These are phyloP conservation scores for Leccinum uliginosum DNA, from an alignment of 768 basidiomycete species.

Conservation along the genomic window DNA sequence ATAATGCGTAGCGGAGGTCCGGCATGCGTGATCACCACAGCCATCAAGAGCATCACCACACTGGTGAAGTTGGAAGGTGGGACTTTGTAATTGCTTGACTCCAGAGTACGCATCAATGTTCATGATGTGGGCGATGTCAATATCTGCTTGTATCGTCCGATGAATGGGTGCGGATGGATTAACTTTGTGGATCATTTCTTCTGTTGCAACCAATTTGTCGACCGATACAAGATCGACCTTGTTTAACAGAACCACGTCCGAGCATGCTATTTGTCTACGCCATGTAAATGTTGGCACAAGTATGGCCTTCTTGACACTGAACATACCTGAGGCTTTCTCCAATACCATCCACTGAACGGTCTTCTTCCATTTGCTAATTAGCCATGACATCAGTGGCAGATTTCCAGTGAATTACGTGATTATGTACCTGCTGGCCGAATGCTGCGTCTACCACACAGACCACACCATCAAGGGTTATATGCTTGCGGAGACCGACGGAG, in stretches of 20 bases:
- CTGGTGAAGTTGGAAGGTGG: constrained; percentile 26
- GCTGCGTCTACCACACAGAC: constrained; percentile 90
- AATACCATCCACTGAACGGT: constrained; percentile 55
- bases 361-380: constrained; percentile 81
- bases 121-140: constrained; percentile 76
- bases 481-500: constrained; percentile 57
- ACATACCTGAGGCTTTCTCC: constrained; percentile 78
- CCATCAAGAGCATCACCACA: constrained; percentile 30
- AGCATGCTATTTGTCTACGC: constrained; percentile 85
- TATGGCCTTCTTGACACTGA: background rate
- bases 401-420: constrained; percentile 29
- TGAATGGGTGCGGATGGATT: constrained; percentile 80
- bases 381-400: constrained; percentile 1
- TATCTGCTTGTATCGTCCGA: constrained; percentile 61
- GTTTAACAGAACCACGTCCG: constrained; percentile 90
- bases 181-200: constrained; percentile 60
- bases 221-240: constrained; percentile 74
- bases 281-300: background rate
- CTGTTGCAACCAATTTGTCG: constrained; percentile 42
- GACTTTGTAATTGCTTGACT: constrained; percentile 28
- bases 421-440: constrained; percentile 59
- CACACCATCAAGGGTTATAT: constrained; percentile 82
- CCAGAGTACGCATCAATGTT: constrained; percentile 75
- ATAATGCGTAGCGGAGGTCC: constrained; percentile 48
- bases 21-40: constrained; percentile 30